A percentile compares a stretch with the other conserved stretches of the same genome.
These are phyloP conservation scores for Takakia lepidozioides DNA, from an alignment of 225 moss, liverwort and hornwort species.

Conservation along the genomic window DNA sequence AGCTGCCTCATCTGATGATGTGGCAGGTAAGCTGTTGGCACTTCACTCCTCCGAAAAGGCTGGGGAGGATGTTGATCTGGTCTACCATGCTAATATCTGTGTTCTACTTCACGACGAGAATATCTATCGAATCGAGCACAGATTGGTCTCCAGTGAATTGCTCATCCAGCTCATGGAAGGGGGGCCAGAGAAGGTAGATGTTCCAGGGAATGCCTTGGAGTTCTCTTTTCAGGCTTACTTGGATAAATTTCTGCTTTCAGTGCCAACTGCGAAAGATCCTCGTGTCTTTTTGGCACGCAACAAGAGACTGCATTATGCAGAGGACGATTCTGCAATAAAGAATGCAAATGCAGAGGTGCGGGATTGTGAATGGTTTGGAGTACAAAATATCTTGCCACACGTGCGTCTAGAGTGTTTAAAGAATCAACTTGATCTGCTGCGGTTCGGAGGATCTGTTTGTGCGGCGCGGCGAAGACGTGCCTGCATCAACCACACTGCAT, in stretches of 20 bases:
- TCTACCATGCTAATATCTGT: conserved; percentile 44
- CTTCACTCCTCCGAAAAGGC: conserved; percentile 37
- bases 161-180: conserved; percentile 43
- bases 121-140: conserved; percentile 46
- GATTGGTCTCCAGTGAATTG: conserved; percentile 25
- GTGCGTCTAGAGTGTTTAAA: no score
- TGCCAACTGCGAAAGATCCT: conserved; percentile 15
- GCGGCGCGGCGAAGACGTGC: no score
- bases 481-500: no score
- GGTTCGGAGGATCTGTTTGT: no score
- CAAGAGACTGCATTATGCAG: conserved; percentile 19
- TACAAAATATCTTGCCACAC: conserved; percentile 53
- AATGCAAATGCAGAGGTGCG: conserved; percentile 16
- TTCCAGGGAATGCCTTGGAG: conserved; percentile 33
- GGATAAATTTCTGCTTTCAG: conserved; percentile 33
- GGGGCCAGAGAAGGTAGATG: conserved; percentile 42
- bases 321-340: conserved; percentile 17
- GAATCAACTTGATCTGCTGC: no score
- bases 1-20: conserved; percentile 40
- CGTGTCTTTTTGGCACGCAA: conserved; percentile 38
- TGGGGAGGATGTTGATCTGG: conserved; percentile 17
- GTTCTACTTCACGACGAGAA: conserved; percentile 37
- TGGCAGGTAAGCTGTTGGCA: conserved; percentile 30
- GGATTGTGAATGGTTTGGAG: conserved; percentile 47
- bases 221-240: conserved; percentile 32